Conservation (phyloP, 768 basidiomycete genomes). For the Udeniomyces megalosporus region DNA sequence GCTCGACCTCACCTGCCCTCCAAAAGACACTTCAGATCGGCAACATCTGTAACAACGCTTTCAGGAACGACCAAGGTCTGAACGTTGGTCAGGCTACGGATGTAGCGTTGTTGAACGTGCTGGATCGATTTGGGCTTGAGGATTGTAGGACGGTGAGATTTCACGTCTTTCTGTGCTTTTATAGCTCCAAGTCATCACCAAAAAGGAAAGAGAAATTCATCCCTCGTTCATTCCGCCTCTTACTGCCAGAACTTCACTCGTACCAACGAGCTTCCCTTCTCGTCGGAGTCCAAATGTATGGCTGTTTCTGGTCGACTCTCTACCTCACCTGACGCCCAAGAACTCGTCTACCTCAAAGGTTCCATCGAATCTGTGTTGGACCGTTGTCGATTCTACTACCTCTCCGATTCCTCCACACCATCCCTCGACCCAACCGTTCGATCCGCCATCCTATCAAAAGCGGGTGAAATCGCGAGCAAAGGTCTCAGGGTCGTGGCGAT, state of each 20-base stretch:
- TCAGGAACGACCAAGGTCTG: conserved; percentile 51
- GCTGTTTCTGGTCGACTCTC: conserved; percentile 61
- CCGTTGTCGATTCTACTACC: conserved; percentile 75
- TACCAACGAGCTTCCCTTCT: conserved; percentile 66
- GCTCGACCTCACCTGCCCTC: conserved; percentile 46
- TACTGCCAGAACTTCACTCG: conserved; percentile 26
- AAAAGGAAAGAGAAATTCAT: no score
- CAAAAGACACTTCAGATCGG: conserved; percentile 65
- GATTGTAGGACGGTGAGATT: conserved; percentile 54
- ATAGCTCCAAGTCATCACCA: background rate
- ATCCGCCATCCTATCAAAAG: conserved; percentile 51
- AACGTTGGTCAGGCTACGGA: conserved; percentile 84
- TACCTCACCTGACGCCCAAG: conserved; percentile 35
- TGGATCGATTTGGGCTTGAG: conserved; percentile 46
- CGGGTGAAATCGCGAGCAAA: conserved; percentile 50
- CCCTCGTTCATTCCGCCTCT: background rate
- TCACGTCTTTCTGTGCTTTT: background rate
- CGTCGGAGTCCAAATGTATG: conserved; percentile 87
- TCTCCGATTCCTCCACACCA: conserved; percentile 76
- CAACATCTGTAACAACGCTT: conserved; percentile 77
- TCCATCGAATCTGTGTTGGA: conserved; percentile 76
- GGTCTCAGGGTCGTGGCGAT: conserved; percentile 80
- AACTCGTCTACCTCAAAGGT: conserved; percentile 82
- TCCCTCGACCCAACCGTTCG: conserved; percentile 53
- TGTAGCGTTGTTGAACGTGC: conserved; percentile 70